These are phyloP conservation scores for Cryptosporidium parvum DNA, from an alignment of 169 alveolate genomes.

Conservation along the genomic window DNA sequence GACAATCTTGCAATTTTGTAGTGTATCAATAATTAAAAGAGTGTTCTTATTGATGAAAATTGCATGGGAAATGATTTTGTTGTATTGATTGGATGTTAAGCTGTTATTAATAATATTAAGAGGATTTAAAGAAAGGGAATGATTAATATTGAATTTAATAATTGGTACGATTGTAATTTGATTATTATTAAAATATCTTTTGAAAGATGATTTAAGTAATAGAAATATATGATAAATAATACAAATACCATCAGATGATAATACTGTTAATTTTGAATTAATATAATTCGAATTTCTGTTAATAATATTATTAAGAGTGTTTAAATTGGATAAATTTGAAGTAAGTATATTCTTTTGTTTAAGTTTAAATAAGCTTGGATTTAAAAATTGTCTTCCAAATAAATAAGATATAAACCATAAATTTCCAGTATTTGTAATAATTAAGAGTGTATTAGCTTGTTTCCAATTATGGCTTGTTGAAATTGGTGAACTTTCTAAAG, in stretches of 20 bases:
- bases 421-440: slow-evolving; percentile 15
- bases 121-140: slow-evolving; percentile 33
- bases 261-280: slow-evolving; percentile 34
- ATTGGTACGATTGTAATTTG: slow-evolving; percentile 13
- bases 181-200: neutral
- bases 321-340: neutral
- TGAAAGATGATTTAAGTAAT: neutral
- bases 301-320: neutral
- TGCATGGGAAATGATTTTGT: slow-evolving; percentile 1
- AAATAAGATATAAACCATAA: slow-evolving; percentile 48
- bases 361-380: slow-evolving; percentile 27
- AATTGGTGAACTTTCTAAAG: slow-evolving; percentile 39
- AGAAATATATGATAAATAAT: slow-evolving; percentile 11
- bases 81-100: slow-evolving; percentile 15
- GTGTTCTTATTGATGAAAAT: slow-evolving; percentile 24
- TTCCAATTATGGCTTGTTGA: slow-evolving; percentile 39
- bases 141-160: neutral
- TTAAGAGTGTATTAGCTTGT: neutral
- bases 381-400: slow-evolving; percentile 26
- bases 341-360: slow-evolving; percentile 45
- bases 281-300: neutral
- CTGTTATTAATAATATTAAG: slow-evolving; percentile 45
- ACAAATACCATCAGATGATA: slow-evolving; percentile 47
- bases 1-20: slow-evolving; percentile 33
- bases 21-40: slow-evolving; percentile 25